phyloP scores from a whole-genome alignment of 352 stramenopile species.

The Phytopythium vexans region DNA sequence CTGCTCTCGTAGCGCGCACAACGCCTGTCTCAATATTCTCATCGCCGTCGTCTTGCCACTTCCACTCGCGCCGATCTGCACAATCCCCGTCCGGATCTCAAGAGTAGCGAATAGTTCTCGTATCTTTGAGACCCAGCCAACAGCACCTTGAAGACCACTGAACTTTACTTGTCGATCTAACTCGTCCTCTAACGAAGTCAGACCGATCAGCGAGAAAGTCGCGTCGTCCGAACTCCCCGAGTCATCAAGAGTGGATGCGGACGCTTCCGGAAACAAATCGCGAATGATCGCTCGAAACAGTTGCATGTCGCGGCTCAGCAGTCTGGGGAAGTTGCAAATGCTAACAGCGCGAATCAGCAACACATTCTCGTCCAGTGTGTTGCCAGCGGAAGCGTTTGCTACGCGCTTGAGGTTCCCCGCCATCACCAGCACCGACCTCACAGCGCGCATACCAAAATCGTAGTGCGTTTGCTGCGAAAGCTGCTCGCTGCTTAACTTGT shows the following conservation, averaged over 20 bases:
- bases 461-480: constrained; percentile 84
- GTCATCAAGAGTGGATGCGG: constrained; percentile 6
- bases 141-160: constrained; percentile 56
- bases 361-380: constrained; percentile 40
- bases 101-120: constrained; percentile 92
- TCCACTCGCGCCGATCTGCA: constrained; percentile 69
- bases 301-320: constrained; percentile 84
- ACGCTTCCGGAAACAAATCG: constrained; percentile 80
- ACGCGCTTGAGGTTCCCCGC: constrained; percentile 66
- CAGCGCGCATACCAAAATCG: constrained; percentile 86
- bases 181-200: constrained; percentile 62
- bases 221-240: not conserved
- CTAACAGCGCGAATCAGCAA: constrained; percentile 95
- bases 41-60: constrained; percentile 68
- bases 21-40: constrained; percentile 38
- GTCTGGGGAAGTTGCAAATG: constrained; percentile 90
- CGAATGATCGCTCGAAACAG: constrained; percentile 89
- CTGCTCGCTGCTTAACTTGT: constrained; percentile 84
- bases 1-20: constrained; percentile 47
- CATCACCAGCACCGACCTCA: constrained; percentile 81
- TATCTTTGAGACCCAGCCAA: constrained; percentile 83
- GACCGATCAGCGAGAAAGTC: constrained; percentile 13
- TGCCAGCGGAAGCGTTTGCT: not conserved
- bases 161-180: constrained; percentile 69
- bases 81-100: constrained; percentile 88